phyloP scores from a whole-genome alignment of 2,329 filamentous ascomycete species.

The Decorospora gaudefroyi region DNA sequence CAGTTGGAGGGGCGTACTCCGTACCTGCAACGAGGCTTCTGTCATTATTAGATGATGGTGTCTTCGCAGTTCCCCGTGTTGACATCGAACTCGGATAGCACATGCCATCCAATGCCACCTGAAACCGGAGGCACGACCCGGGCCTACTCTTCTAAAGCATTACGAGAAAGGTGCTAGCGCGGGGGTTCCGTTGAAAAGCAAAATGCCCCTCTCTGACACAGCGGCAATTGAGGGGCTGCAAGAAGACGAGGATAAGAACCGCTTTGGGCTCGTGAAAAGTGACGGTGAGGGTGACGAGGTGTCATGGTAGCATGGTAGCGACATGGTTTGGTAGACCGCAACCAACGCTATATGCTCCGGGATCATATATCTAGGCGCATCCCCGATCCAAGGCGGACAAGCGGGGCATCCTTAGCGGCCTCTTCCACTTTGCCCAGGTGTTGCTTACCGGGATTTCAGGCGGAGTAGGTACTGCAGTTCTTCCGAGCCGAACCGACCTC shows the following conservation, averaged over 20 bases:
- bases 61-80: no score
- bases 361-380: conserved; percentile 18
- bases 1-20: conserved; percentile 4
- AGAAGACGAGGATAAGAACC: conserved; percentile 6
- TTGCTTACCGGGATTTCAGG: conserved; percentile 13
- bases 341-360: conserved; percentile 22
- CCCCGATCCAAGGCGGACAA: conserved; percentile 20
- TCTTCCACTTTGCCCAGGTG: conserved; percentile 14
- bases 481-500: conserved; percentile 5
- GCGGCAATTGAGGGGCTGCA: conserved; percentile 15
- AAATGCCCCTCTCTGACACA: conserved; percentile 24
- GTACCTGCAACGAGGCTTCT: not conserved
- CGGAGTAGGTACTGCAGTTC: conserved; percentile 7
- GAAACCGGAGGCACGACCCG: conserved; percentile 37
- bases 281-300: conserved; percentile 25
- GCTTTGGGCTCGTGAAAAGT: conserved; percentile 10
- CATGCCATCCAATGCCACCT: conserved; percentile 30
- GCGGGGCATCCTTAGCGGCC: conserved; percentile 25
- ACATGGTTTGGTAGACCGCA: conserved; percentile 23
- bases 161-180: conserved; percentile 44
- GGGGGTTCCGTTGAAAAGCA: conserved; percentile 34
- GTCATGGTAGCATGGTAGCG: conserved; percentile 14
- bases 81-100: no score
- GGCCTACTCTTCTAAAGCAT: conserved; percentile 40
- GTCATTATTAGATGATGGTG: not conserved